Evolutionary conservation across 2,329 filamentous ascomycete genomes (phyloP).

Genomic region (Eutypa lata): DNA sequence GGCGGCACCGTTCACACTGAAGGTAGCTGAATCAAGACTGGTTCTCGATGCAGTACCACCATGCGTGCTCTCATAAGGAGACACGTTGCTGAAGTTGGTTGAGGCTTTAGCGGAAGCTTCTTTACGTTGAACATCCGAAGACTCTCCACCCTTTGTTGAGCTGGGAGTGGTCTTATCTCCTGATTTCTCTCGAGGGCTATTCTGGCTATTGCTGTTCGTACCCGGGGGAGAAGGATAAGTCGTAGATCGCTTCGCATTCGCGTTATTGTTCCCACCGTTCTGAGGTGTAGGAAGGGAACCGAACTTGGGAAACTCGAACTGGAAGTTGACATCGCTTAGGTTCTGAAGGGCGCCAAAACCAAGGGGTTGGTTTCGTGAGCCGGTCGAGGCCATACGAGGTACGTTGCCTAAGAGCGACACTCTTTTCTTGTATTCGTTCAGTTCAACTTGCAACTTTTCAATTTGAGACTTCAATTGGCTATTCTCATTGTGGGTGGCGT

Average conservation of each 20-base stretch:
- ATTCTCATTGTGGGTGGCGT: conserved; percentile 83
- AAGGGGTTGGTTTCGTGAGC: conserved; percentile 40
- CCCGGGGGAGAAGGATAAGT: conserved; percentile 24
- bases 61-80: conserved; percentile 43
- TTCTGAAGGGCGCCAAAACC: conserved; percentile 52
- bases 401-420: conserved; percentile 55
- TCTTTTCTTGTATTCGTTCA: conserved; percentile 88
- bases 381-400: conserved; percentile 24
- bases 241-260: conserved; percentile 15
- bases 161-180: conserved; percentile 30
- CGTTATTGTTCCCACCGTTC: conserved; percentile 6
- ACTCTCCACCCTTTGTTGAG: conserved; percentile 33
- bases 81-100: conserved; percentile 49
- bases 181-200: conserved; percentile 32
- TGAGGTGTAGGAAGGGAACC: conserved; percentile 62
- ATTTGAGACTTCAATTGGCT: conserved; percentile 79
- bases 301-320: conserved; percentile 96
- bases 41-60: conserved; percentile 42
- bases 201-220: conserved; percentile 26
- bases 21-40: conserved; percentile 50
- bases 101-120: conserved; percentile 54
- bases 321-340: conserved; percentile 75
- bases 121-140: conserved; percentile 35
- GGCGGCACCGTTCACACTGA: conserved; percentile 47
- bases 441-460: conserved; percentile 78